Percentiles rank a stretch among this genome's conserved stretches.
phyloP scores from a whole-genome alignment of 768 basidiomycete genomes.

The Suillus brevipes region DNA sequence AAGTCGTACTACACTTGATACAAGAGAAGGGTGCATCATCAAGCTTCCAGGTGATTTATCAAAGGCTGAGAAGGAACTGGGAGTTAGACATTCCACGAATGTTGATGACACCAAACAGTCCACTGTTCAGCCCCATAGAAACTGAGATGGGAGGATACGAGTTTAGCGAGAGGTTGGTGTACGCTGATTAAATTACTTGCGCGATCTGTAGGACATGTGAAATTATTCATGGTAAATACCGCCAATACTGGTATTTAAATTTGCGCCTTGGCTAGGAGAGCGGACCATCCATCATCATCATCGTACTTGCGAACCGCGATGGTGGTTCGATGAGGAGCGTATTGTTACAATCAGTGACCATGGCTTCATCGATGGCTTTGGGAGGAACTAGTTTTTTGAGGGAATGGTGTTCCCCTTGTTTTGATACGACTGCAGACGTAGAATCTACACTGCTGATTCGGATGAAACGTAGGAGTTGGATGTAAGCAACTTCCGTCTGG shows the following conservation, averaged over 20 bases:
- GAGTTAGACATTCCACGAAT: constrained; percentile 48
- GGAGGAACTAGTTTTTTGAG: constrained; percentile 21
- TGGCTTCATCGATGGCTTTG: constrained; percentile 22
- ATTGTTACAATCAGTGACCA: constrained; percentile 30
- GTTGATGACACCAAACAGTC: constrained; percentile 17
- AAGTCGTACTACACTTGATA: constrained; percentile 62
- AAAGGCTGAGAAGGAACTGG: constrained; percentile 69
- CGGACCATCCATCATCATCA: constrained; percentile 38
- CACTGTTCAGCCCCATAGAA: constrained; percentile 30
- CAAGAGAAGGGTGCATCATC: constrained; percentile 89
- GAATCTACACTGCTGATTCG: constrained; percentile 66
- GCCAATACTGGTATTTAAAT: constrained; percentile 1
- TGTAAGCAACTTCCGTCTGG: constrained; percentile 68
- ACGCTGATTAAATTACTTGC: constrained; percentile 26
- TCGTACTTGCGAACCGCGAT: constrained; percentile 39
- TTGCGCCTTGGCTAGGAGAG: constrained; percentile 16
- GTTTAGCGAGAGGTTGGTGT: constrained; percentile 34
- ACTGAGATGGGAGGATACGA: constrained; percentile 29
- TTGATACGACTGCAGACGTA: constrained; percentile 49
- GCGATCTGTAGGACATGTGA: constrained; percentile 19
- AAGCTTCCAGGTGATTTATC: constrained; percentile 74
- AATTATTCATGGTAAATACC: constrained; percentile 4
- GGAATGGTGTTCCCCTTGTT: constrained; percentile 56
- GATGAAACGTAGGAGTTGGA: constrained; percentile 72
- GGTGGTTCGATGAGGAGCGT: constrained; percentile 29